Conservation (phyloP, 257 asterid genomes). For the Scutellaria baicalensis region DNA sequence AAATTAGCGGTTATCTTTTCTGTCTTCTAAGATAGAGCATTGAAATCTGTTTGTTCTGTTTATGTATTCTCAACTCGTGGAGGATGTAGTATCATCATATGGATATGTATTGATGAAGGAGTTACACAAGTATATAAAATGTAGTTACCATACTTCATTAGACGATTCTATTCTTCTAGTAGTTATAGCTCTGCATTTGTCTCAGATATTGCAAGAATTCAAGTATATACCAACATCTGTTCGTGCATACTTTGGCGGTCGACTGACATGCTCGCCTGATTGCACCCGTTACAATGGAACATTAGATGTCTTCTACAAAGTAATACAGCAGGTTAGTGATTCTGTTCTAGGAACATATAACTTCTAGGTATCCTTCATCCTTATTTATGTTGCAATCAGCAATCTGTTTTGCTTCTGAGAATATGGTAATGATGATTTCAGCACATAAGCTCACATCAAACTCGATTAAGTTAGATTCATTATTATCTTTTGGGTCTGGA, state of each 20-base stretch:
- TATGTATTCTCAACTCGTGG: neutral
- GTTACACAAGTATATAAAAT: neutral
- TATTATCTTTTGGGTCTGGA: neutral
- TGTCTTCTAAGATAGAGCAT: neutral
- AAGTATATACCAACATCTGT: constrained; percentile 26
- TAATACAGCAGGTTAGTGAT: constrained; percentile 62
- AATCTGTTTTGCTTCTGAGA: neutral
- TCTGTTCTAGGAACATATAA: neutral
- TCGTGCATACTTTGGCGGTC: constrained; percentile 30
- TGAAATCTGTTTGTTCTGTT: neutral
- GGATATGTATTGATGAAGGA: neutral
- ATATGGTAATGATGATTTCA: neutral
- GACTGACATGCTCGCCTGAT: constrained; percentile 39
- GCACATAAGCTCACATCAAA: neutral
- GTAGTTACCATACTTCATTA: neutral
- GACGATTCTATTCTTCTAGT: neutral
- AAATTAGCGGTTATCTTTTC: neutral
- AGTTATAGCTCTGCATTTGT: constrained; percentile 8
- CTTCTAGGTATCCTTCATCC: neutral
- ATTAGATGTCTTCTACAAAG: constrained; percentile 63
- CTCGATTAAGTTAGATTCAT: too few relatives aligned
- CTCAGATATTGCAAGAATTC: constrained; percentile 44
- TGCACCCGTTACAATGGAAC: constrained; percentile 69
- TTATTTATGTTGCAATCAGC: neutral
- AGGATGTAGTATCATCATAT: neutral